Conservation (phyloP, 1,139 yeast species). For the Candida sanyaensis region DNA sequence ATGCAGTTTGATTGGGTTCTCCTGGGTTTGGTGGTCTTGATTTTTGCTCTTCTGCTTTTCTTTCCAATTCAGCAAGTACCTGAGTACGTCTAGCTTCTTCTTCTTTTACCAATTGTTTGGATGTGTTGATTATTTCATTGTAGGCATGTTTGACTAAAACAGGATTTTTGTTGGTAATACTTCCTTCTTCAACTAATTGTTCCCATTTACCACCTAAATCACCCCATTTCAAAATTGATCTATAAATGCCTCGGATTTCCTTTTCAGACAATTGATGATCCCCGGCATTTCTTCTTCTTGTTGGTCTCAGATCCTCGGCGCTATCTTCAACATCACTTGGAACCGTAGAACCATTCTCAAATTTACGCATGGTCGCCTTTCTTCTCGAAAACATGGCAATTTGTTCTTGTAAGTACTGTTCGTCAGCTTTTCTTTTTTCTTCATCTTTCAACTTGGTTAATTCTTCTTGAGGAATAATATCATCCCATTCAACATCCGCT, state of each 20-base stretch:
- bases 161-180: constrained; percentile 82
- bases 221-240: constrained; percentile 81
- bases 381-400: constrained; percentile 84
- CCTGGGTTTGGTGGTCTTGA: constrained; percentile 31
- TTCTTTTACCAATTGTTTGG: constrained; percentile 62
- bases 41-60: constrained; percentile 60
- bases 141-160: constrained; percentile 79
- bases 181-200: constrained; percentile 85
- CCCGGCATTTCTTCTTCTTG: constrained; percentile 37
- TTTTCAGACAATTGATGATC: constrained; percentile 73
- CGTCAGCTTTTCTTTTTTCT: constrained; percentile 84
- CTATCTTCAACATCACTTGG: constrained; percentile 22
- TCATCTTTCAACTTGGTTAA: constrained; percentile 85
- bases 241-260: constrained; percentile 84
- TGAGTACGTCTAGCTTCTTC: constrained; percentile 67
- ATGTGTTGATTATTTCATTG: constrained; percentile 63
- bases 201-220: constrained; percentile 84
- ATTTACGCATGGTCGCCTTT: constrained; percentile 67
- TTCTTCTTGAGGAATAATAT: constrained; percentile 96
- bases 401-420: constrained; percentile 84
- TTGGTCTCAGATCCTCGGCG: constrained; percentile 19
- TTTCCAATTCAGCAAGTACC: constrained; percentile 60
- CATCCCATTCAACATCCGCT: constrained; percentile 99
- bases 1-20: constrained; percentile 45
- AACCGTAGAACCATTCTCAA: constrained; percentile 39